Evolutionary conservation across 257 asterid species (phyloP).

Genomic region (Ilex aquifolium): DNA sequence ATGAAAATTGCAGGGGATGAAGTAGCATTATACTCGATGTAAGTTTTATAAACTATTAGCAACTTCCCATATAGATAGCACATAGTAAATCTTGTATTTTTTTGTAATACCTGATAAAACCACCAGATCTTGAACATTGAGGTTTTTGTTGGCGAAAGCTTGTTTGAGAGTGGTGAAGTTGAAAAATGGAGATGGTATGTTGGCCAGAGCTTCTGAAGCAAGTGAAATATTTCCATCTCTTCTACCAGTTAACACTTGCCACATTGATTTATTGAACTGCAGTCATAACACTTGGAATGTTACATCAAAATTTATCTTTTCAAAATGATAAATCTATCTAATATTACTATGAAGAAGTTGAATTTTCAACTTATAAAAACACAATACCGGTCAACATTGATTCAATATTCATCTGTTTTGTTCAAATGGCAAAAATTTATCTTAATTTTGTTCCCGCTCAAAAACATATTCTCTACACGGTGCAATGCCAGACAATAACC

Average conservation of each 20-base stretch:
- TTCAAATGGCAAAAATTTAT: too few relatives aligned
- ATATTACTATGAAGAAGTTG: too few relatives aligned
- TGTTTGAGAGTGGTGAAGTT: conserved; percentile 29
- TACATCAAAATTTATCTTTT: conserved; percentile 6
- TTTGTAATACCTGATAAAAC: conserved; percentile 41
- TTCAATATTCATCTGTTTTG: too few relatives aligned
- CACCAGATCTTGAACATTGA: conserved; percentile 33
- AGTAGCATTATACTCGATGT: too few relatives aligned
- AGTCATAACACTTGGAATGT: too few relatives aligned
- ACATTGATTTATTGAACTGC: conserved; percentile 25
- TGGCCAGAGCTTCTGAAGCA: conserved; percentile 26
- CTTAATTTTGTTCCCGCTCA: background rate
- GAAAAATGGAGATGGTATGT: conserved; percentile 40
- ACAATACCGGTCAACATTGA: too few relatives aligned
- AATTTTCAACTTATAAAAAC: too few relatives aligned
- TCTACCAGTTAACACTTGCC: conserved; percentile 48
- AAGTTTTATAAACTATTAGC: too few relatives aligned
- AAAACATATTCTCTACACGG: background rate
- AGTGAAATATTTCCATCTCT: conserved; percentile 38
- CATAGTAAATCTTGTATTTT: too few relatives aligned
- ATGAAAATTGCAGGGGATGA: too few relatives aligned
- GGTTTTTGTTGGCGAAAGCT: conserved; percentile 22
- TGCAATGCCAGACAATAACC: background rate
- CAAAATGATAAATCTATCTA: conserved; percentile 15
- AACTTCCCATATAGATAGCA: too few relatives aligned